These are phyloP conservation scores for Lentinula aciculospora DNA, from an alignment of 768 basidiomycete genomes.

Conservation along the genomic window DNA sequence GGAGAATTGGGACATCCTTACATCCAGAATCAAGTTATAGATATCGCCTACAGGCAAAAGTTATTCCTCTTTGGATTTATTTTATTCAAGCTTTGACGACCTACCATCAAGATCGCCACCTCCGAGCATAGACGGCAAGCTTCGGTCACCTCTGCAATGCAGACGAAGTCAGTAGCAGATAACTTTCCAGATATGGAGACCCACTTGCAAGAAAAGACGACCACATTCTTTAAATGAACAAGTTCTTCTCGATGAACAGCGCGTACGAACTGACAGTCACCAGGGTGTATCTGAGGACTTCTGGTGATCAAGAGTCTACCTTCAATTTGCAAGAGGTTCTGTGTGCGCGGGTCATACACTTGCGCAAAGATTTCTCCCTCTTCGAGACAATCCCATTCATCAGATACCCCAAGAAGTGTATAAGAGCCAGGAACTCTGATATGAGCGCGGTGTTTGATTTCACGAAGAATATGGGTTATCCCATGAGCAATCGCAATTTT, in stretches of 20 bases:
- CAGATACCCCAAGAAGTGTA: slow-evolving; percentile 49
- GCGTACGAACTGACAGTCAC: slow-evolving; percentile 34
- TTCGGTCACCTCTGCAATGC: slow-evolving; percentile 30
- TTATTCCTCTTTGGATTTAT: not conserved
- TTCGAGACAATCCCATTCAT: slow-evolving; percentile 39
- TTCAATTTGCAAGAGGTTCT: slow-evolving; percentile 20
- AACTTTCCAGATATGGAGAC: slow-evolving; percentile 2
- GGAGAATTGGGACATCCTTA: slow-evolving; percentile 14
- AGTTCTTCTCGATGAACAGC: slow-evolving; percentile 34
- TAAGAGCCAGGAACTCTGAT: slow-evolving; percentile 40
- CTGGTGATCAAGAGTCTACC: slow-evolving; percentile 41
- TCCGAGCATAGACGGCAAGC: slow-evolving; percentile 41
- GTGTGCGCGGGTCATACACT: slow-evolving; percentile 24
- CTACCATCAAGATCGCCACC: slow-evolving; percentile 52
- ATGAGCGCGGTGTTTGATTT: slow-evolving; percentile 45
- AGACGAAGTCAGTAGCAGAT: not conserved
- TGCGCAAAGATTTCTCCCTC: slow-evolving; percentile 46
- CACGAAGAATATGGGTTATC: slow-evolving; percentile 40
- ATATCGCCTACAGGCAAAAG: slow-evolving; percentile 28
- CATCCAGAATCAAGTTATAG: slow-evolving; percentile 42
- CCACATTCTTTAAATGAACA: slow-evolving; percentile 35
- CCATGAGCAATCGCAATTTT: slow-evolving; percentile 29
- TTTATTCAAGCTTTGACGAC: slow-evolving; percentile 23
- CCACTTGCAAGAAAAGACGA: slow-evolving; percentile 47
- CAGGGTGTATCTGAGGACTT: slow-evolving; percentile 50